Evolutionary conservation across 202 grass and related monocot species (phyloP), one percentile per base, ranked within the genome.

Genomic region (Carex sylvatica): DNA sequence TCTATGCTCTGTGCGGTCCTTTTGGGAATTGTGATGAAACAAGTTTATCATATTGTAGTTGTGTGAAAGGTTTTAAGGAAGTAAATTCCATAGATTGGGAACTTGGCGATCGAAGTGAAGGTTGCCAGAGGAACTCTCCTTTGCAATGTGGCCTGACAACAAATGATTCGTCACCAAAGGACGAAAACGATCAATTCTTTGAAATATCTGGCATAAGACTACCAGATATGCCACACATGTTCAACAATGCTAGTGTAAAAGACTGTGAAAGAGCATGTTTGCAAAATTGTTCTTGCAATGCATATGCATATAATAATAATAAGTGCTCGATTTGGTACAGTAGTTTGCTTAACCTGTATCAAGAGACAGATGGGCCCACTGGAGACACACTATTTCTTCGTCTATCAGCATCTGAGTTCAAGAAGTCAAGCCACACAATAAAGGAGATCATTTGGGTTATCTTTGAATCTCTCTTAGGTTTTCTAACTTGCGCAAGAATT

Each of bases 241-340:
- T 81, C 6, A 14, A 33, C 61, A 65, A 0, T 52, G 24, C 83
- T 72, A 84, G 24, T 78, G 33, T 16, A 46, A 24, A 54, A 53
- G 82, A 83, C 42, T 94, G 92, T 56, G 67, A 91, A 71, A 15
- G 6, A 12, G 70, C 59, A 19, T 94, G 92, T 75, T 31, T 80
- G 1, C 76, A 71, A 7, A 88, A 88, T 68, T 94, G 89, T 61
- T 87, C 83, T 30, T 94, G 92, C 80, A 87, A 74, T 36, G 92
- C 87, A 11, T 94, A 91, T 74, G 56, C 87, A 9, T 91, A 87
- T 65, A 44, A 46, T 46, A 87, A 51, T 15, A 11, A 56, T 0
- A 86, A 70, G 70, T 94, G 89, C 77, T 82, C 12, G 2, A 55
- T 84, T 76, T 94, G 92, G 89, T 89, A 82, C 8, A 24, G 62